Conservation (phyloP, 108 stramenopile genomes). For the Pseudonitzschia multistriata region DNA sequence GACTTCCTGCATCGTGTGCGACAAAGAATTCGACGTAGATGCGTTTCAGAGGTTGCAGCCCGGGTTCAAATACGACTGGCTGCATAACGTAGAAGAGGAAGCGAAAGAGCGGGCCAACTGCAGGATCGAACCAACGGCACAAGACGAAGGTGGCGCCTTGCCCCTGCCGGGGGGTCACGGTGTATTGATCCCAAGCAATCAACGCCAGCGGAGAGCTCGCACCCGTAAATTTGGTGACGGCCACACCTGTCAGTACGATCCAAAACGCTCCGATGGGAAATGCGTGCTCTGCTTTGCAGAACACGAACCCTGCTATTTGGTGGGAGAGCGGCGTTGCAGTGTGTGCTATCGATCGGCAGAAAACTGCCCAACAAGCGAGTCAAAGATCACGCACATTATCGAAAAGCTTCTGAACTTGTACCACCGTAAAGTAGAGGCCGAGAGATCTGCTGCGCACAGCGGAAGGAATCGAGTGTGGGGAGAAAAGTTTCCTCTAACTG, state of each 20-base stretch:
- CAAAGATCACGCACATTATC: slow-evolving; percentile 70
- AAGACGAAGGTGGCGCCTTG: neutral
- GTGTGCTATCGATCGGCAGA: slow-evolving; percentile 54
- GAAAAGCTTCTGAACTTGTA: slow-evolving; percentile 42
- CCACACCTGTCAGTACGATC: slow-evolving; percentile 56
- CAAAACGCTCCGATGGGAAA: slow-evolving; percentile 43
- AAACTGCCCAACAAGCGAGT: slow-evolving; percentile 60
- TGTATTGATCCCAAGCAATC: slow-evolving; percentile 16
- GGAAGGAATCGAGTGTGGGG: neutral
- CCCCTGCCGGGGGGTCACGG: slow-evolving; percentile 14
- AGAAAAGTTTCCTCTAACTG: neutral
- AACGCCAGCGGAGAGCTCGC: slow-evolving; percentile 21
- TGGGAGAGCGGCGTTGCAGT: slow-evolving; percentile 33
- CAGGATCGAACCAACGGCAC: neutral
- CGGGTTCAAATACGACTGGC: slow-evolving; percentile 50
- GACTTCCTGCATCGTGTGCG: slow-evolving; percentile 44
- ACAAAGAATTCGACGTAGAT: slow-evolving; percentile 66
- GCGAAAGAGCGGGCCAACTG: slow-evolving; percentile 3
- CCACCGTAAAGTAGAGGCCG: slow-evolving; percentile 10
- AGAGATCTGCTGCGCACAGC: neutral
- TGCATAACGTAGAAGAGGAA: slow-evolving; percentile 44
- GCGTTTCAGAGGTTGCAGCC: slow-evolving; percentile 82
- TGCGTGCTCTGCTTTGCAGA: slow-evolving; percentile 67
- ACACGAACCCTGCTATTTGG: slow-evolving; percentile 66
- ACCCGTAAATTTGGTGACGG: slow-evolving; percentile 54